These are phyloP conservation scores for Cardiospermum halicacabum DNA, from an alignment of 345 rosid genomes.

Conservation along the genomic window DNA sequence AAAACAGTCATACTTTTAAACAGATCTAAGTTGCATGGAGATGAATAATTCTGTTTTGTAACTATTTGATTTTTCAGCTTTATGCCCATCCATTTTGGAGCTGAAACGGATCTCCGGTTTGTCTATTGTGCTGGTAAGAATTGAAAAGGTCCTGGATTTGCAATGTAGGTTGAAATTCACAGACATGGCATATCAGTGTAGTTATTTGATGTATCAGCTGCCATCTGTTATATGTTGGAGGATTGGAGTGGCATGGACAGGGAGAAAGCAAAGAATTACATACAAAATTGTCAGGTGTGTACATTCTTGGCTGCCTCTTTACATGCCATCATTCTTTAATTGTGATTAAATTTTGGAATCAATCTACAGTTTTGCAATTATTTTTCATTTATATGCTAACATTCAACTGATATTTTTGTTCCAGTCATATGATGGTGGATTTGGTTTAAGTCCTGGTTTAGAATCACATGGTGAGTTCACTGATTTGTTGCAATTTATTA, in stretches of 20 bases:
- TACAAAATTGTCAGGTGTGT: constrained; percentile 74
- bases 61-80: constrained; percentile 44
- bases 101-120: constrained; percentile 85
- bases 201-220: constrained; percentile 57
- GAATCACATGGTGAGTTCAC: constrained; percentile 94
- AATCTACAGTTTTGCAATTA: background rate
- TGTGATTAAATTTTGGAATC: constrained; percentile 14
- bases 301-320: constrained; percentile 2
- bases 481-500: constrained; percentile 33
- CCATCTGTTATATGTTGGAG: constrained; percentile 71
- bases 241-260: constrained; percentile 88
- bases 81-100: constrained; percentile 80
- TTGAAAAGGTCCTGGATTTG: constrained; percentile 9
- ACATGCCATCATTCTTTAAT: background rate
- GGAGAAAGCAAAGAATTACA: constrained; percentile 71
- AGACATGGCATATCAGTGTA: constrained; percentile 19
- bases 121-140: constrained; percentile 90
- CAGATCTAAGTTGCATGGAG: background rate
- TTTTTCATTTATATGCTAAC: constrained; percentile 13
- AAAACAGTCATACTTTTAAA: background rate
- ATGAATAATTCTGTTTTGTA: background rate
- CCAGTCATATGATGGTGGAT: constrained; percentile 98
- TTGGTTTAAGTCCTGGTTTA: constrained; percentile 83
- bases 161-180: constrained; percentile 8
- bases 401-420: constrained; percentile 18